phyloP scores from a whole-genome alignment of 257 asterid genomes.

The Eucommia ulmoides region DNA sequence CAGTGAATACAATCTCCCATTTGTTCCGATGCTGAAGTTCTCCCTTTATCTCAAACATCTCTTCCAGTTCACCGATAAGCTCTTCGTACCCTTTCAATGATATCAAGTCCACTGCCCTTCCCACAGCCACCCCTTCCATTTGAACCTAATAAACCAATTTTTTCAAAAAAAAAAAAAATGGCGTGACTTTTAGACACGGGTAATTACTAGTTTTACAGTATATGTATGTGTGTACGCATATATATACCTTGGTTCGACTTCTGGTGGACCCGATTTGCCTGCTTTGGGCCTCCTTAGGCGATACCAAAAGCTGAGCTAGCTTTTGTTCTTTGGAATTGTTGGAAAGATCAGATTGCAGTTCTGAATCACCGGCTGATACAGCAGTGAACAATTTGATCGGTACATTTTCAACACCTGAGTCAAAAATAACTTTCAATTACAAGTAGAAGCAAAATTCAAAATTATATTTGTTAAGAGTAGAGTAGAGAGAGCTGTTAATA shows the following conservation, averaged over 20 bases:
- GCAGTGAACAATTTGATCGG: constrained; percentile 16
- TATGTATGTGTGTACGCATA: background rate
- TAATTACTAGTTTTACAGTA: background rate
- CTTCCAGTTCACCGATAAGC: constrained; percentile 70
- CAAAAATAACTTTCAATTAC: constrained; percentile 17
- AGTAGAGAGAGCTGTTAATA: constrained; percentile 15
- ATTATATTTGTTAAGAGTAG: no score
- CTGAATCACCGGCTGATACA: constrained; percentile 46
- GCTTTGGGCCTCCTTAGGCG: constrained; percentile 1
- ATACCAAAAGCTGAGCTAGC: constrained; percentile 8
- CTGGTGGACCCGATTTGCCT: constrained; percentile 21
- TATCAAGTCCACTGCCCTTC: constrained; percentile 85
- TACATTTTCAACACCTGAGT: constrained; percentile 27
- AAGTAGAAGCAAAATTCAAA: constrained; percentile 2
- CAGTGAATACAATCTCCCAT: constrained; percentile 82
- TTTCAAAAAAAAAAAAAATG: background rate
- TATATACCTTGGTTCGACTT: constrained; percentile 5
- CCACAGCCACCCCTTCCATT: constrained; percentile 97
- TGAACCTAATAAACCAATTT: constrained; percentile 48
- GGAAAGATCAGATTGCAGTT: constrained; percentile 52
- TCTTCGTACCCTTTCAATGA: constrained; percentile 59
- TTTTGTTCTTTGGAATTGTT: constrained; percentile 33
- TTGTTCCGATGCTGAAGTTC: constrained; percentile 56
- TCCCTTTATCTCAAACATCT: constrained; percentile 76
- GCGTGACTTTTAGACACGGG: background rate